A percentile compares a stretch with the other conserved stretches of the same genome.
phyloP scores from a whole-genome alignment of 1,284 basidiomycete species.

The Boletellus deceptivus region DNA sequence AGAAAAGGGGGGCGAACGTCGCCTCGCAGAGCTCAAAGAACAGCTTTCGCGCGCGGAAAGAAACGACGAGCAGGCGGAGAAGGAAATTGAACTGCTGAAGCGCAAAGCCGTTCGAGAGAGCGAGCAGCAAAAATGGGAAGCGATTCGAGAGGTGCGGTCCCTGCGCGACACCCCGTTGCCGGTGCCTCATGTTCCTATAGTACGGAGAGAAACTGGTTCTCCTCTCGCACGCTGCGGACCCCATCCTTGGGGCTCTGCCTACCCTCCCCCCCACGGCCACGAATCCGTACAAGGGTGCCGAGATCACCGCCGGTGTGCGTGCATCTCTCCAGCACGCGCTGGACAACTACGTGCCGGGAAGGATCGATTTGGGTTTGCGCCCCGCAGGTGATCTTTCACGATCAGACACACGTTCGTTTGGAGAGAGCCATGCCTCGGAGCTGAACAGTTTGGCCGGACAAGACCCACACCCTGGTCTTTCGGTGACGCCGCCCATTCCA shows the following conservation, averaged over 20 bases:
- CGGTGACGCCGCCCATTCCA: slow-evolving; percentile 42
- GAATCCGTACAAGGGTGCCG: slow-evolving; percentile 57
- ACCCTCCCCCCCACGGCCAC: slow-evolving; percentile 54
- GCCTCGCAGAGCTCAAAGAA: slow-evolving; percentile 60
- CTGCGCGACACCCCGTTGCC: slow-evolving; percentile 2
- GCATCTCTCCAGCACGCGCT: slow-evolving; percentile 74
- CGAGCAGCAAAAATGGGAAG: slow-evolving; percentile 72
- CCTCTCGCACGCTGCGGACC: slow-evolving; percentile 63
- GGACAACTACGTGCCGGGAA: slow-evolving; percentile 71
- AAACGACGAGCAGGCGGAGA: slow-evolving; percentile 64
- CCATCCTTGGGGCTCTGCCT: slow-evolving; percentile 60
- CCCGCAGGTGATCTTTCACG: slow-evolving; percentile 54
- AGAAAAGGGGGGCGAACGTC: slow-evolving; percentile 56
- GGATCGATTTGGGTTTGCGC: slow-evolving; percentile 50
- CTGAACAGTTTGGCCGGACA: slow-evolving; percentile 51
- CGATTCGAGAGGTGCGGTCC: slow-evolving; percentile 62
- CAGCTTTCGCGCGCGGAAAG: slow-evolving; percentile 61
- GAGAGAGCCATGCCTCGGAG: slow-evolving; percentile 75
- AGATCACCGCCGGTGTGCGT: slow-evolving; percentile 63
- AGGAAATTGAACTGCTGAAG: slow-evolving; percentile 66
- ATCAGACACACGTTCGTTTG: slow-evolving; percentile 76
- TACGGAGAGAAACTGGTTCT: slow-evolving; percentile 76
- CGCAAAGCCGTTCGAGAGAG: slow-evolving; percentile 71
- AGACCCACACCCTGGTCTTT: slow-evolving; percentile 35
- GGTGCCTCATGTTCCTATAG: slow-evolving; percentile 32